Conservation (phyloP, 2,329 filamentous ascomycete species). For the Colletotrichum magnum region DNA sequence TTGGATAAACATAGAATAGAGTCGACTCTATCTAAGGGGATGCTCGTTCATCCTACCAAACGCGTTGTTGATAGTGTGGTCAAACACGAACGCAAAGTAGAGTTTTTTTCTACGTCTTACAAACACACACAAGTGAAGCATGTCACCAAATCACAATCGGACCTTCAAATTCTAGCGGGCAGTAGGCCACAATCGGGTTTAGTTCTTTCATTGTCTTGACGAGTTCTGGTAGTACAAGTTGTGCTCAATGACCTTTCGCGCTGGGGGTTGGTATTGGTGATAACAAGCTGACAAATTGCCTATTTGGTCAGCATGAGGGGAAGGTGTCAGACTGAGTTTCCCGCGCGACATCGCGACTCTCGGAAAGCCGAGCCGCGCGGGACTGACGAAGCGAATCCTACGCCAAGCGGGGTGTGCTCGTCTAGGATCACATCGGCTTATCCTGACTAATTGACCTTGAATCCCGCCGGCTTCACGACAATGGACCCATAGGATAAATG, state of each 20-base stretch:
- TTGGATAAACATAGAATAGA: neutral
- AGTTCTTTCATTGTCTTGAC: too few species aligned
- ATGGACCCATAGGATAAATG: neutral
- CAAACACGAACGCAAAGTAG: too few species aligned
- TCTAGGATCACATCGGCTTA: neutral
- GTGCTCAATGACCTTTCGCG: too few species aligned
- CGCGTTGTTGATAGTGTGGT: too few species aligned
- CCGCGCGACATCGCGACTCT: conserved; percentile 8
- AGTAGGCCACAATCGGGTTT: too few species aligned
- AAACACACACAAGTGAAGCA: too few species aligned
- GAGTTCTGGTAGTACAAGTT: too few species aligned
- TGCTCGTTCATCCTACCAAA: neutral
- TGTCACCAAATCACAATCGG: too few species aligned
- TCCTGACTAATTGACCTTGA: neutral
- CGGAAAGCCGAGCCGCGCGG: conserved; percentile 25
- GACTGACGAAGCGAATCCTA: conserved; percentile 18
- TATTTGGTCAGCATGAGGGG: too few species aligned
- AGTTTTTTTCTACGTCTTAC: too few species aligned
- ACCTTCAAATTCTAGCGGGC: too few species aligned
- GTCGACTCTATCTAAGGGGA: neutral
- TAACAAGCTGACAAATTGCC: conserved; percentile 13
- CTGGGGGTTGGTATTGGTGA: neutral
- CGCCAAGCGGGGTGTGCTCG: neutral
- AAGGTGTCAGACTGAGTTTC: neutral
- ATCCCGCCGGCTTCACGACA: neutral